Conservation (phyloP, 176 grass and related monocot species). For the Pontederia paniculata region DNA sequence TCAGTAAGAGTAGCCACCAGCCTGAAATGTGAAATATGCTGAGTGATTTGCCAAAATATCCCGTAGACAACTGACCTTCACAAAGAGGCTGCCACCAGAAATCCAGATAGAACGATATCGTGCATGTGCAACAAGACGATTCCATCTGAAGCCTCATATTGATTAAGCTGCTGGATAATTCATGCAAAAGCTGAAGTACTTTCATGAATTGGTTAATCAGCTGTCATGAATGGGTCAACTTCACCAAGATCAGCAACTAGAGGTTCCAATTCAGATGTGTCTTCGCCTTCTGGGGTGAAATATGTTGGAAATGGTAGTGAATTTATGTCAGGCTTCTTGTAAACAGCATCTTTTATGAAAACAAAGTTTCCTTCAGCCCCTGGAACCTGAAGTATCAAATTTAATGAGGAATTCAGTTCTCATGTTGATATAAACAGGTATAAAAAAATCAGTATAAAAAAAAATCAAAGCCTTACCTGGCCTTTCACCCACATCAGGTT, state of each 20-base stretch:
- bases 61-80: too few relatives aligned
- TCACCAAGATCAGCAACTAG: conserved; percentile 65
- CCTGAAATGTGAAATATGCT: too few relatives aligned
- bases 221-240: conserved; percentile 74
- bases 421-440: not conserved
- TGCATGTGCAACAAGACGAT: too few relatives aligned
- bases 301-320: conserved; percentile 83
- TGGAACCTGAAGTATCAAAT: conserved; percentile 43
- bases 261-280: conserved; percentile 35
- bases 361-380: conserved; percentile 89
- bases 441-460: not conserved
- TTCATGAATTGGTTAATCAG: conserved; percentile 28
- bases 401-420: not conserved
- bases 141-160: too few relatives aligned
- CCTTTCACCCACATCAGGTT: conserved; percentile 90
- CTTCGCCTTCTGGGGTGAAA: conserved; percentile 50
- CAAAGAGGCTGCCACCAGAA: too few relatives aligned
- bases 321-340: conserved; percentile 68
- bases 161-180: too few relatives aligned
- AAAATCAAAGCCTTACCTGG: conserved; percentile 41
- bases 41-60: too few relatives aligned
- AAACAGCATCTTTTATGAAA: conserved; percentile 83
- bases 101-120: too few relatives aligned
- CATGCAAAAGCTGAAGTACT: too few relatives aligned
- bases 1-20: too few relatives aligned